These are phyloP conservation scores for Salix purpurea DNA, from an alignment of 345 rosid species.

Conservation along the genomic window DNA sequence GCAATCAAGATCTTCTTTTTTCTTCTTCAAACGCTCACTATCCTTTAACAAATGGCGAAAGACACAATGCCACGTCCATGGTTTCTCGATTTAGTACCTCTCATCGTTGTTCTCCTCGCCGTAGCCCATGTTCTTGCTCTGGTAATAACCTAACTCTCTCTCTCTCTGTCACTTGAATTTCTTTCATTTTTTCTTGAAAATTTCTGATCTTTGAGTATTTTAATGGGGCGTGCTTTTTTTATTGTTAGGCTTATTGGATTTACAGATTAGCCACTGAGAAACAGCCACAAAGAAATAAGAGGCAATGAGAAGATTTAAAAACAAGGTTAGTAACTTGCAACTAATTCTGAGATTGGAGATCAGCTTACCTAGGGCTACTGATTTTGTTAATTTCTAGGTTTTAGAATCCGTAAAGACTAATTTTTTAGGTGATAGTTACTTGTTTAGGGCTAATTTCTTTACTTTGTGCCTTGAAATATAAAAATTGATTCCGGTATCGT, in stretches of 20 bases:
- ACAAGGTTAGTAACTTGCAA: too few species aligned
- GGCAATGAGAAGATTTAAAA: conserved; percentile 34
- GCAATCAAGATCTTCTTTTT: too few species aligned
- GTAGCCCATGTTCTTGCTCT: conserved; percentile 79
- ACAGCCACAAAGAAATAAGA: conserved; percentile 68
- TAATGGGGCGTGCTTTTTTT: not conserved
- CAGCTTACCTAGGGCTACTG: too few species aligned
- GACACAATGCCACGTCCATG: conserved; percentile 47
- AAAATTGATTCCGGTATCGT: too few species aligned
- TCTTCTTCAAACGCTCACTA: not conserved
- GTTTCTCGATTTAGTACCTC: conserved; percentile 66
- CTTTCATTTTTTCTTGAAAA: not conserved
- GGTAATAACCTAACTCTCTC: conserved; percentile 29
- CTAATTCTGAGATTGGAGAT: too few species aligned
- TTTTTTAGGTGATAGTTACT: too few species aligned
- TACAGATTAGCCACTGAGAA: conserved; percentile 70
- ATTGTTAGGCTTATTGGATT: conserved; percentile 68
- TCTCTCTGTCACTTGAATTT: not conserved
- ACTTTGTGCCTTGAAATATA: too few species aligned
- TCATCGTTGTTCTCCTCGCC: conserved; percentile 56
- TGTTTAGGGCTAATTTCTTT: too few species aligned
- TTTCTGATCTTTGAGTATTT: not conserved
- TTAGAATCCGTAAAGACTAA: too few species aligned
- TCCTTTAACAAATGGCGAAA: conserved; percentile 40
- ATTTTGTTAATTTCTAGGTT: too few species aligned